Percentiles rank a stretch among this genome's conserved stretches.
These are phyloP conservation scores for Penicillium malachiteum DNA, from an alignment of 495 filamentous ascomycete species.

Conservation along the genomic window DNA sequence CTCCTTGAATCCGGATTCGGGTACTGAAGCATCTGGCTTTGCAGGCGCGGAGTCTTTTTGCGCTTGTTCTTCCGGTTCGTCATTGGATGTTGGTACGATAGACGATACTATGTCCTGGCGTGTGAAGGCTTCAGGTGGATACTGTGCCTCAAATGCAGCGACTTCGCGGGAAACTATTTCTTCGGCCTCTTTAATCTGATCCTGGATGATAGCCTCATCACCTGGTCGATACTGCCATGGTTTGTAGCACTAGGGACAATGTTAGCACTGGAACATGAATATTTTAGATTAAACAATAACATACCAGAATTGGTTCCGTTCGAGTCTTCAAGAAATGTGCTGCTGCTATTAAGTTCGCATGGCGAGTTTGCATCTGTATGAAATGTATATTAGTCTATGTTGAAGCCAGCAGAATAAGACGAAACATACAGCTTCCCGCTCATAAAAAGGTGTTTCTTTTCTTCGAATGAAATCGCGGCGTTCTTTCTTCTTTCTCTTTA, in stretches of 20 bases:
- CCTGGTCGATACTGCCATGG: slow-evolving; percentile 73
- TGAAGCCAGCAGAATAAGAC: not conserved
- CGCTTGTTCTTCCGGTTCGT: slow-evolving; percentile 10
- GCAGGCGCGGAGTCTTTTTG: not conserved
- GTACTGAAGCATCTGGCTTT: too few species aligned
- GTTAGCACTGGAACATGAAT: slow-evolving; percentile 6
- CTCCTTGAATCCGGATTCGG: not conserved
- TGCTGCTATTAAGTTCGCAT: slow-evolving; percentile 67
- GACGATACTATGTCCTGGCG: slow-evolving; percentile 8
- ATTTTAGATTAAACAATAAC: slow-evolving; percentile 20
- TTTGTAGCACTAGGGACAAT: slow-evolving; percentile 69
- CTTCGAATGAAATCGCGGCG: slow-evolving; percentile 57
- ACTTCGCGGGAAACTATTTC: slow-evolving; percentile 50
- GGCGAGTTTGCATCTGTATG: slow-evolving; percentile 73
- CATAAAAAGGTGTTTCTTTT: slow-evolving; percentile 72
- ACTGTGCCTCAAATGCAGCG: slow-evolving; percentile 47
- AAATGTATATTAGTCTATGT: not conserved
- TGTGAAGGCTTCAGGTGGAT: slow-evolving; percentile 24
- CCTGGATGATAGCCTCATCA: slow-evolving; percentile 60
- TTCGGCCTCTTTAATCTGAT: slow-evolving; percentile 59
- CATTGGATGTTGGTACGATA: slow-evolving; percentile 3
- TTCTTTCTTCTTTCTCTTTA: slow-evolving; percentile 61
- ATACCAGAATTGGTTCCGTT: slow-evolving; percentile 73
- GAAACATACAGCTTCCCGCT: slow-evolving; percentile 71
- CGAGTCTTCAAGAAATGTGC: slow-evolving; percentile 76